These are phyloP conservation scores for Rhododendron kiyosumense DNA, from an alignment of 148 eudicot genomes.

Conservation along the genomic window DNA sequence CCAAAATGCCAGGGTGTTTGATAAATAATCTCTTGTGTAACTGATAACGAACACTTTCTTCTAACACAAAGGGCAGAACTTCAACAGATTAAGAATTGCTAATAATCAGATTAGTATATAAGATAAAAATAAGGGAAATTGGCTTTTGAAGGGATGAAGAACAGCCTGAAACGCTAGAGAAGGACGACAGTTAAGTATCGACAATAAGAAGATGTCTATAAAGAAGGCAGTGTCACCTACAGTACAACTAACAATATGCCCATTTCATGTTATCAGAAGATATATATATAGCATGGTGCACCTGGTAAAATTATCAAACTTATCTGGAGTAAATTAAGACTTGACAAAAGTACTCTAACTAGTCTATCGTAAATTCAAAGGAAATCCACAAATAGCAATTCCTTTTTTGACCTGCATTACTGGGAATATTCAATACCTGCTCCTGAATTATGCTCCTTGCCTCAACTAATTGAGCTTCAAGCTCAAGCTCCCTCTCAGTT, in stretches of 20 bases:
- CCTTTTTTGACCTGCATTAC: background rate
- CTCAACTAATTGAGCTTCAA: conserved; percentile 98
- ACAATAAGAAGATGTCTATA: background rate
- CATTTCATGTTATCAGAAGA: background rate
- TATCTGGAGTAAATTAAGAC: background rate
- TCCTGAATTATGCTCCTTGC: conserved; percentile 99
- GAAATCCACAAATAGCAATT: background rate
- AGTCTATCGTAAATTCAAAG: background rate
- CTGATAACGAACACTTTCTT: background rate
- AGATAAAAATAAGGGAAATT: background rate
- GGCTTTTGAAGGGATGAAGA: background rate
- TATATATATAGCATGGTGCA: background rate
- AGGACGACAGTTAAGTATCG: background rate
- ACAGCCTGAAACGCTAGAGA: background rate
- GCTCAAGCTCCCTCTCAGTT: conserved; percentile 97
- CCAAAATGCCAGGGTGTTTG: background rate
- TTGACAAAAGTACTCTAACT: background rate
- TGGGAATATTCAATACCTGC: conserved; percentile 53
- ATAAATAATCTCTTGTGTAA: background rate
- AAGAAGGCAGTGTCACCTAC: background rate
- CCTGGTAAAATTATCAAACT: background rate
- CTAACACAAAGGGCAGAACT: background rate
- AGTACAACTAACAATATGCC: background rate
- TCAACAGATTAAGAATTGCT: background rate
- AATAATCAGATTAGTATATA: background rate